Conservation (phyloP, 495 filamentous ascomycete species). For the Aspergillus hancockii region DNA sequence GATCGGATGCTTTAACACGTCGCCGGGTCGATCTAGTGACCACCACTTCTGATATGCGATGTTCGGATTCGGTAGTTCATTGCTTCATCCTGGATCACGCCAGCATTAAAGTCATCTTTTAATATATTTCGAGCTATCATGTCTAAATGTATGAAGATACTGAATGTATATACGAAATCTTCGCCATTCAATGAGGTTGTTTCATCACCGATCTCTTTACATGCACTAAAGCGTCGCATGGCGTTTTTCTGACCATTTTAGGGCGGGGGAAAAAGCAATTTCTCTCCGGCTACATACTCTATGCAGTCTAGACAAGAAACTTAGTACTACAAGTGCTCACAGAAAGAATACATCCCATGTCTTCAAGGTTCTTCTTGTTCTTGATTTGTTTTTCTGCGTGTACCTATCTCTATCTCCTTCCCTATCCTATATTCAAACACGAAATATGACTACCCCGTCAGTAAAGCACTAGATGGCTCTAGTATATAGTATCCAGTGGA, state of each 20-base stretch:
- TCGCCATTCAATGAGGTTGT: background rate
- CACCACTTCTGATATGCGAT: background rate
- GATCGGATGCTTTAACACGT: slow-evolving; percentile 10
- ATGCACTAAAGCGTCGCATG: background rate
- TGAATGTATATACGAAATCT: too few species aligned
- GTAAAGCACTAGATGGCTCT: too few species aligned
- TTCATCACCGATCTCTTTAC: background rate
- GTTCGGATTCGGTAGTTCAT: background rate
- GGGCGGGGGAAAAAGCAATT: slow-evolving; percentile 1
- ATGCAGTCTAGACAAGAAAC: background rate
- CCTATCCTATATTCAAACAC: background rate
- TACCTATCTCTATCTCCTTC: background rate
- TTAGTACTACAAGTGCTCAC: background rate
- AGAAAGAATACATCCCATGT: background rate
- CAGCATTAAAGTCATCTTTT: background rate
- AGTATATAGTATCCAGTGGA: background rate
- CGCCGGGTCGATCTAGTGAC: background rate
- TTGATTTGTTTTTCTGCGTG: background rate
- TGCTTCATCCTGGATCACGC: background rate
- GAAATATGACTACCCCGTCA: too few species aligned
- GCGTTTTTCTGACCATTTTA: background rate
- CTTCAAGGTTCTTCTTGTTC: background rate
- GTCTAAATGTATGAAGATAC: too few species aligned
- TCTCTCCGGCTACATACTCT: background rate
- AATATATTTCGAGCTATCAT: background rate